Base-by-base conservation (phyloP, 2,329 filamentous ascomycete species). In the Neurospora crassa region DNA sequence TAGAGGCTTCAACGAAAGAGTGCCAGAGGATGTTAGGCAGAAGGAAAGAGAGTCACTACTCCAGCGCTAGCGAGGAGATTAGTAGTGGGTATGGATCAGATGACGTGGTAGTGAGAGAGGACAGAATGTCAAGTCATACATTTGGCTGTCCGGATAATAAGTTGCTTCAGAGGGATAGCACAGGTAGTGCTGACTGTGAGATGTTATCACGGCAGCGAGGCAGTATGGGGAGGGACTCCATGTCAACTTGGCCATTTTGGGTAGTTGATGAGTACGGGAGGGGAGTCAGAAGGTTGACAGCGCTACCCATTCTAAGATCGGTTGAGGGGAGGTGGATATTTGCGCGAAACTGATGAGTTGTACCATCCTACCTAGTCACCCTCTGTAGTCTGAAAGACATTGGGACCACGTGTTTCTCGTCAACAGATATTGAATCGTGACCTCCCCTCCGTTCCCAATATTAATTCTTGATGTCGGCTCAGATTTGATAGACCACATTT, bases 1-100 rank as follows among this genome's bases (percentile, higher is more conserved):
- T 73, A 12, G 68, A 70, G 68, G 53, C 16, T 14, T 37, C 53
- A 8, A 71, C 63, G 24, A 63, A 37, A 37, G 53, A 63, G 53
- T 63, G 53, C 16, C 53, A 63, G 29, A 34, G 14, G 16, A 63
- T 7, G 24, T 5, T 63, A 24, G 53, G 29, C 1, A 63, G 53
- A 18, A 10, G 53, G 53, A 34, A 16, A 11, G 24, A 63, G 53
- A 37, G 7, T 37, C 29, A 63, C 16, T n/a, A 63, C 53, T 37
- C 53, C 53, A 63, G 53, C 29, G 14, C 16, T 63, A 63, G 29
- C 53, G 53, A n/a, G 29, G 24, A 63, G 14, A 24, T 29, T 18
- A 63, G 29, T 37, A 37, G 53, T 37, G 29, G 16, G 11, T 63
- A 63, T 7, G 24, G 53, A 34, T 37, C 29, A 37, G 16, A 63